phyloP scores from a whole-genome alignment of 768 basidiomycete genomes.

The Panellus pusillus region DNA sequence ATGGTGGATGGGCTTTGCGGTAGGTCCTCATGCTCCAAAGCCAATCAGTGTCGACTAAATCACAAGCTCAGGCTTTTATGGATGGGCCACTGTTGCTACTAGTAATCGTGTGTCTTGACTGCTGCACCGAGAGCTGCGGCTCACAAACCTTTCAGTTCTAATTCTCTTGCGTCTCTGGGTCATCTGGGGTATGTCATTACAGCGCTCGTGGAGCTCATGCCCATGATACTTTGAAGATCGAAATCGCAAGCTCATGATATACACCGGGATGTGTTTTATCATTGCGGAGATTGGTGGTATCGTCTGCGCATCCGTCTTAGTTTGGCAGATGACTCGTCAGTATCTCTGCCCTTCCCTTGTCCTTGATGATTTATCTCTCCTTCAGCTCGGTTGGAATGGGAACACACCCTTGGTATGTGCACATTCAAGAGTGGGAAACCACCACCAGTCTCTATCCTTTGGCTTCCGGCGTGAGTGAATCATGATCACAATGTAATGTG shows the following conservation, averaged over 20 bases:
- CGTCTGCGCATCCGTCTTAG: not conserved
- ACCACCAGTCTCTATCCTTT: constrained; percentile 5
- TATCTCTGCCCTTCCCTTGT: not conserved
- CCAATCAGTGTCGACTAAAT: not conserved
- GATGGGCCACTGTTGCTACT: constrained; percentile 7
- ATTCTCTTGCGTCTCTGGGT: constrained; percentile 22
- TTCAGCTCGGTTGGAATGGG: not conserved
- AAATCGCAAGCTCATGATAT: constrained; percentile 13
- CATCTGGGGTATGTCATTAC: constrained; percentile 13
- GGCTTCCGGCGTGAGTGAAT: constrained; percentile 11
- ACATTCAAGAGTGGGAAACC: not conserved
- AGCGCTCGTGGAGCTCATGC: not conserved
- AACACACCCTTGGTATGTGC: not conserved
- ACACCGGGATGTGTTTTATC: constrained; percentile 5
- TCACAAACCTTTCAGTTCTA: constrained; percentile 9
- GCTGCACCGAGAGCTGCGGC: not conserved
- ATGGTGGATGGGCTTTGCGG: constrained; percentile 16
- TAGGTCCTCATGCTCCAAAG: not conserved
- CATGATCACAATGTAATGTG: not conserved
- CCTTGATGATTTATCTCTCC: not conserved
- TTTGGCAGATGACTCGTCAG: constrained; percentile 9
- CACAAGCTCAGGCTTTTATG: constrained; percentile 5
- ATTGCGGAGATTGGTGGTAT: constrained; percentile 6
- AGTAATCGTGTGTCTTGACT: constrained; percentile 15
- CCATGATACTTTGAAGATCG: constrained; percentile 6